Base-by-base conservation (phyloP, 2,329 filamentous ascomycete genomes). In the Aspergillus novofumigatus region DNA sequence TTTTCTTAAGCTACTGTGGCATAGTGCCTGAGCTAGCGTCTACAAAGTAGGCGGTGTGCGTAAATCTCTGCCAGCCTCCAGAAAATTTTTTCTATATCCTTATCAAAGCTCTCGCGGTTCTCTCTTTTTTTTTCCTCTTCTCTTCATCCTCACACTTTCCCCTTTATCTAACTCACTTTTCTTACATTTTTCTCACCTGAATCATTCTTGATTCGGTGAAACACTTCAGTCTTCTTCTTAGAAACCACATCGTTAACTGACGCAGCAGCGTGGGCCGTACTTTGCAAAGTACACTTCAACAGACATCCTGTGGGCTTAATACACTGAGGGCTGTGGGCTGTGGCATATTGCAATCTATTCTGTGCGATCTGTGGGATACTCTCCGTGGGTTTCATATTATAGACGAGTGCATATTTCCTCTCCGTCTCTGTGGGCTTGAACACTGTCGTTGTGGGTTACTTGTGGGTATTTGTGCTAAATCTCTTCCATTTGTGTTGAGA, bases 391-490 rank as follows among this genome's bases (percentile, higher is more conserved):
- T 76, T 70, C 71, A 69, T 72, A 70, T 67, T 63, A 68, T 70
- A 73, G 65, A 69, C 64, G 62, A 69, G 72, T 72, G 71, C 70
- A 69, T 74, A 68, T 73, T 67, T 67, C 69, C 73, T 72, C 73
- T 75, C 71, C 63, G 64, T 71, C 71, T 71, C 71, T 74, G 75
- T 75, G 74, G 75, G 75, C 72, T 76, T 75, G 68, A 73, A 70
- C 69, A 70, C 62, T 72, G 68, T 72, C 67, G 67, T 72, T 73
- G 72, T 67, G 71, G 72, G 71, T 71, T 72, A 68, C 68, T 71
- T 71, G 73, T 75, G 72, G 72, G 69, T 69, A 65, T 70, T 69
- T 66, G 63, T 58, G 61, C 57, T 57, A 59, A 59, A 59, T 64
- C 57, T 64, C 57, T 66, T 59, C 56, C 44, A 47, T 47, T 38